A percentile compares a stretch with the other conserved stretches of the same genome.
Evolutionary conservation across 208 protist species (phyloP).

Genomic region (Crithidia mellificae): DNA sequence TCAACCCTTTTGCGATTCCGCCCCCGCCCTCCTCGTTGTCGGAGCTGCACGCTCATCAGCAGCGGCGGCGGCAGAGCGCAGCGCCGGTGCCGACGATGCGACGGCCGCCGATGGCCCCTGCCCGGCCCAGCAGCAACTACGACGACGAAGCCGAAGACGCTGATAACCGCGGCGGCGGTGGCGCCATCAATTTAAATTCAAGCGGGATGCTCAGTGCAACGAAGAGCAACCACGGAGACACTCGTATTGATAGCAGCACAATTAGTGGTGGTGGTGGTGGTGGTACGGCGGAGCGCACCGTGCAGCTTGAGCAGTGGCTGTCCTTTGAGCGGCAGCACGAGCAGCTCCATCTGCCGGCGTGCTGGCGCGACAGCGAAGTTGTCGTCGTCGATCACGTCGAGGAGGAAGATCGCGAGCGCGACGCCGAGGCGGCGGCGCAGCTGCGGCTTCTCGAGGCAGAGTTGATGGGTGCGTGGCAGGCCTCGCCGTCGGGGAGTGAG

Average conservation of each 20-base stretch:
- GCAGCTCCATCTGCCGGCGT: conserved; percentile 33
- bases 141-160: too few relatives aligned
- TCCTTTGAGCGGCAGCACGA: conserved; percentile 42
- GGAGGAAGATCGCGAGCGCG: conserved; percentile 10
- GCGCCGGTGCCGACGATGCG: conserved; percentile 33
- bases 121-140: not conserved
- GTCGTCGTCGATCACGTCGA: conserved; percentile 27
- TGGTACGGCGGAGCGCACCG: not conserved
- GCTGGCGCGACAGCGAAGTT: conserved; percentile 35
- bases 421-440: conserved; percentile 13
- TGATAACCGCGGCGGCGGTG: too few relatives aligned
- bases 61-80: conserved; percentile 23
- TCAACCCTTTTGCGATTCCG: conserved; percentile 15
- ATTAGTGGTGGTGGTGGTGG: too few relatives aligned
- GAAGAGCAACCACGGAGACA: too few relatives aligned
- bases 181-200: too few relatives aligned
- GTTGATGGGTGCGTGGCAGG: conserved; percentile 9
- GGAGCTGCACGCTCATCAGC: conserved; percentile 16
- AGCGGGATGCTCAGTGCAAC: too few relatives aligned
- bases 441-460: conserved; percentile 31
- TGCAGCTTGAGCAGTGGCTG: conserved; percentile 22
- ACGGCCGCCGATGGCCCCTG: conserved; percentile 30
- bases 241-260: too few relatives aligned
- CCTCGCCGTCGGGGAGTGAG: conserved; percentile 5
- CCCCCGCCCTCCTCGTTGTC: conserved; percentile 15